phyloP scores from a whole-genome alignment of 2,329 filamentous ascomycete genomes.

The Pseudocercospora pini-densiflorae region DNA sequence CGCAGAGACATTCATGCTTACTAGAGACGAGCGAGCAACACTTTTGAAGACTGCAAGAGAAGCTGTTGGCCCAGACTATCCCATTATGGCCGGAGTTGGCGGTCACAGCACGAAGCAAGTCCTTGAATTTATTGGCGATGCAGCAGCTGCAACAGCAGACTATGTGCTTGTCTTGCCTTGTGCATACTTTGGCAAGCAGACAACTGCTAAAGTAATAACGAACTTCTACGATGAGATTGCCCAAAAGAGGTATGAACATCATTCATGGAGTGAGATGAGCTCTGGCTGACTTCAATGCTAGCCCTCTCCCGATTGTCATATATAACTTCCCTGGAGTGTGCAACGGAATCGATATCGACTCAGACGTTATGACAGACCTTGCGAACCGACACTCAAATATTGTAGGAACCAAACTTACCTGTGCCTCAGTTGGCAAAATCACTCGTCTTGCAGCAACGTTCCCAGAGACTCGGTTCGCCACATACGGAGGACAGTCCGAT shows the following conservation, averaged over 20 bases:
- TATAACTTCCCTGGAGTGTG: constrained; percentile 75
- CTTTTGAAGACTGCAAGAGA: constrained; percentile 47
- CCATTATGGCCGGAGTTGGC: constrained; percentile 50
- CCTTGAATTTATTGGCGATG: constrained; percentile 49
- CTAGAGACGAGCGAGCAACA: constrained; percentile 47
- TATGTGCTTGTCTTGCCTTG: constrained; percentile 51
- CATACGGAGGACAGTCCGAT: constrained; percentile 74
- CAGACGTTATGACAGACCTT: constrained; percentile 64
- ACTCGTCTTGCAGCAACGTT: constrained; percentile 62
- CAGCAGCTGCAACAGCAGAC: constrained; percentile 47
- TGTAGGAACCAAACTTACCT: constrained; percentile 73
- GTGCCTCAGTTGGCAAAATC: constrained; percentile 75
- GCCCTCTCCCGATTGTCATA: constrained; percentile 56
- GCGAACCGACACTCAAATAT: constrained; percentile 63
- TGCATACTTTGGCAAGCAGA: constrained; percentile 50
- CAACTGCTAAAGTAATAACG: constrained; percentile 47
- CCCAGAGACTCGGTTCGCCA: constrained; percentile 62
- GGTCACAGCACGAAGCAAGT: constrained; percentile 51
- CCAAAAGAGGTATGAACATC: constrained; percentile 49
- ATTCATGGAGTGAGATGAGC: constrained; percentile 52
- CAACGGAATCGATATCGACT: constrained; percentile 70
- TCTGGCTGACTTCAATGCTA: neutral
- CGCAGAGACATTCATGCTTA: constrained; percentile 53
- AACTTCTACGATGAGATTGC: constrained; percentile 57
- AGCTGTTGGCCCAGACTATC: constrained; percentile 48